Evolutionary conservation across 208 protist genomes (phyloP), one percentile per base, ranked within the genome.

Genomic region (Leishmania lainsoni): DNA sequence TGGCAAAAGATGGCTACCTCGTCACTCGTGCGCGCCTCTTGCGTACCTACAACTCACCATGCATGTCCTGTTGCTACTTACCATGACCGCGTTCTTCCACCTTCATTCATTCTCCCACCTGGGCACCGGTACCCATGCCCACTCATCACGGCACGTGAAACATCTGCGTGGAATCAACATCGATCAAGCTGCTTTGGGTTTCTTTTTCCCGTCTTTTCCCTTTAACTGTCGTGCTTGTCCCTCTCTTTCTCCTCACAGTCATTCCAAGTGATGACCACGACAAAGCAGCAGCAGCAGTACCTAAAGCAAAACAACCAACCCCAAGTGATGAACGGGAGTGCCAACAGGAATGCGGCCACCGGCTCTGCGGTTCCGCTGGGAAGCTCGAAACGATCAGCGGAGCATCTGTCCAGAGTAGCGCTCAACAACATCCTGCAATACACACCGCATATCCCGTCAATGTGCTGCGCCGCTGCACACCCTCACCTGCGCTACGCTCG

Each of bases 381-480:
- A 35, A n/a, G 35, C 68, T 73, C 45, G n/a, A 42, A 6, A 12
- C 45, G 32, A 1, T 75, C 16, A 9, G 8, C 29, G 16, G n/a
- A 12, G 71, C 48, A 52, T 49, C 51, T 75, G 5, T 75, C 71
- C 49, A 75, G 71, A 39, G 81, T 69, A 26, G 14, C 52, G 45
- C 32, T 76, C 6, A 72, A 65, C 16, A 22, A 80, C 26, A 73
- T 84, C 16, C 66, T 84, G 10, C 26, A 76, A 32, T 84, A 84
- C 81, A 84, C 75, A 1, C 81, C 81, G 16, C 81, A 80, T 32
- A 80, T 84, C 29, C 81, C 75, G 10, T 76, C 75, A 42, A 63
- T 80, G 49, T 76, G 68, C 68, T 76, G 68, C 58, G 81, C 81
- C 58, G 74, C 75, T n/a, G 75, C 81, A 10, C 65, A 80, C 48